Evolutionary conservation across 2,329 filamentous ascomycete genomes (phyloP).

Genomic region (Colletotrichum plurivorum): DNA sequence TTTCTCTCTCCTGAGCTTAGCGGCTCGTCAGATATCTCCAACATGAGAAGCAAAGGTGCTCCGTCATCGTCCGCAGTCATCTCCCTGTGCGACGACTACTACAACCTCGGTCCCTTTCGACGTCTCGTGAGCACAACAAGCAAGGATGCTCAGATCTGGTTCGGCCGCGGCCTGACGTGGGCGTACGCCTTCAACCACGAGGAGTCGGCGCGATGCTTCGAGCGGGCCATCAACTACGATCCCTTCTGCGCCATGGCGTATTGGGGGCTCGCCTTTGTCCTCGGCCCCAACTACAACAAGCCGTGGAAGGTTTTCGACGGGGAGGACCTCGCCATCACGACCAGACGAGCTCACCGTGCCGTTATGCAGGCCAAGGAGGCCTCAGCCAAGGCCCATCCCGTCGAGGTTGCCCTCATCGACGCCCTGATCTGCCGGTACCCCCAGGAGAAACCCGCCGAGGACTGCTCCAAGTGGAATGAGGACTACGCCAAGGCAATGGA

Average conservation of each 20-base stretch:
- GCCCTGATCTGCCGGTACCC: slow-evolving; percentile 76
- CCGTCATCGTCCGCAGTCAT: slow-evolving; percentile 23
- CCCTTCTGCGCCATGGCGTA: slow-evolving; percentile 72
- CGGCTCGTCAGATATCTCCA: neutral
- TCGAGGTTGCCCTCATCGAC: slow-evolving; percentile 74
- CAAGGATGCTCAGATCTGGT: slow-evolving; percentile 73
- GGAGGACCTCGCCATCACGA: slow-evolving; percentile 67
- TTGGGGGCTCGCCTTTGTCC: slow-evolving; percentile 79
- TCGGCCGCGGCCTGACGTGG: slow-evolving; percentile 81
- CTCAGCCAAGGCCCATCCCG: slow-evolving; percentile 54
- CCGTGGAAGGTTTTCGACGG: slow-evolving; percentile 80
- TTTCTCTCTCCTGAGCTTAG: neutral
- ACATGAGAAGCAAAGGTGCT: slow-evolving; percentile 36
- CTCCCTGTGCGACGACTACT: slow-evolving; percentile 59
- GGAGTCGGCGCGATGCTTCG: slow-evolving; percentile 76
- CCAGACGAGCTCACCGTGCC: slow-evolving; percentile 63
- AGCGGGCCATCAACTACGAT: slow-evolving; percentile 70
- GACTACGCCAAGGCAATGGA: slow-evolving; percentile 65
- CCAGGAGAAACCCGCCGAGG: slow-evolving; percentile 59
- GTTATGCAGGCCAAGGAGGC: slow-evolving; percentile 58
- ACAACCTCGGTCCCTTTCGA: slow-evolving; percentile 73
- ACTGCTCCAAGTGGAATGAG: slow-evolving; percentile 69
- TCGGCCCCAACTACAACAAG: slow-evolving; percentile 84
- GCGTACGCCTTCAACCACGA: slow-evolving; percentile 83
- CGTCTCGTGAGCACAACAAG: slow-evolving; percentile 69